These are phyloP conservation scores for Pyrus betulifolia DNA, from an alignment of 306 rosid species.

Conservation along the genomic window DNA sequence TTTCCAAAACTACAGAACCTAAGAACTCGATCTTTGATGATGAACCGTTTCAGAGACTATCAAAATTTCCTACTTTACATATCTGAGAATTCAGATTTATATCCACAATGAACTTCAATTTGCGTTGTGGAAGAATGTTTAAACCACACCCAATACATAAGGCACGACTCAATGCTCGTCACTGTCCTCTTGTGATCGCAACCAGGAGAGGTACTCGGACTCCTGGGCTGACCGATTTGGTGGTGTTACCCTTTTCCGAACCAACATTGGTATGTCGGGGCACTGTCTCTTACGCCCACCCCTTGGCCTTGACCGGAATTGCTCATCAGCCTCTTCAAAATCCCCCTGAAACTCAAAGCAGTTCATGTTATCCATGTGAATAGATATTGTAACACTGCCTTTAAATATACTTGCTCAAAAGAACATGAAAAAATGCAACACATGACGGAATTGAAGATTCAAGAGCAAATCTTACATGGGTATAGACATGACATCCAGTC, in stretches of 20 bases:
- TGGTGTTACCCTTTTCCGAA: constrained; percentile 67
- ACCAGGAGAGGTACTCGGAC: constrained; percentile 10
- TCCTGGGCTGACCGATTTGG: constrained; percentile 30
- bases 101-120: not conserved
- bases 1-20: not conserved
- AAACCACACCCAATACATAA: not conserved
- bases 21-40: not conserved
- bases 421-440: not conserved
- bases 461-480: constrained; percentile 35
- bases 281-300: constrained; percentile 72
- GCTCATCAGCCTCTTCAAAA: constrained; percentile 61
- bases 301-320: constrained; percentile 59
- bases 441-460: not conserved
- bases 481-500: constrained; percentile 42
- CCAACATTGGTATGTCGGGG: constrained; percentile 59
- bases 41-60: not conserved
- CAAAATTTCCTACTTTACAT: not conserved
- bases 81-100: not conserved
- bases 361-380: not conserved
- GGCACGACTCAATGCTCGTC: not conserved
- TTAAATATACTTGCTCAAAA: not conserved
- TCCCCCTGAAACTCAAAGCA: constrained; percentile 48
- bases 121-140: not conserved
- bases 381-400: not conserved
- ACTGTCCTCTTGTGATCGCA: constrained; percentile 12